Percentiles rank a stretch among this genome's conserved stretches.
phyloP scores from a whole-genome alignment of 805 yeast species.

The Metschnikowia drakensbergensis region DNA sequence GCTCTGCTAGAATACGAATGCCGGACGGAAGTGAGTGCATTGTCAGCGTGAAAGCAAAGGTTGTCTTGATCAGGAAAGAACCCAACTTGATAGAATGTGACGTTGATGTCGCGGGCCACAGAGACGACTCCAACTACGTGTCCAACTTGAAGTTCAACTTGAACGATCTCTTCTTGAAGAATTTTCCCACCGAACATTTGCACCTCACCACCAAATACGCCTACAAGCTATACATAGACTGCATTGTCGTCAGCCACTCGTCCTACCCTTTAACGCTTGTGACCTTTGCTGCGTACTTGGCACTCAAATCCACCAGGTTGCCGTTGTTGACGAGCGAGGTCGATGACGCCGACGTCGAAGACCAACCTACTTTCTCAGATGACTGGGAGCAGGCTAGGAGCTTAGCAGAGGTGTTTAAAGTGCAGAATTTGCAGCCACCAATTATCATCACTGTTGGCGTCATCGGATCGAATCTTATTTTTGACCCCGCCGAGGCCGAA shows the following conservation, averaged over 20 bases:
- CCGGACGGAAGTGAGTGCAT: conserved; percentile 93
- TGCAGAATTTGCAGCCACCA: conserved; percentile 58
- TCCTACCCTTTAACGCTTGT: conserved; percentile 79
- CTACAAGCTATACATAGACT: conserved; percentile 74
- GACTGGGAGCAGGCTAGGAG: conserved; percentile 66
- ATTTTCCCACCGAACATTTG: conserved; percentile 51
- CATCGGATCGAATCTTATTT: conserved; percentile 60
- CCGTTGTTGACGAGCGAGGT: conserved; percentile 70
- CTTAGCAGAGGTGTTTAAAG: conserved; percentile 35
- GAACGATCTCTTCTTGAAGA: conserved; percentile 47
- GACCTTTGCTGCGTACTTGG: conserved; percentile 77
- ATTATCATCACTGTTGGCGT: conserved; percentile 72
- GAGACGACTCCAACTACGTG: conserved; percentile 75
- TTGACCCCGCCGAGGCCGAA: conserved; percentile 89
- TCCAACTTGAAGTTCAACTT: conserved; percentile 60
- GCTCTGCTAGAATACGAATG: conserved; percentile 82
- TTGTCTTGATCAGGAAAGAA: conserved; percentile 44
- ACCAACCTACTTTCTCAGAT: conserved; percentile 86
- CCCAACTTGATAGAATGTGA: conserved; percentile 64
- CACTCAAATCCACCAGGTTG: conserved; percentile 70
- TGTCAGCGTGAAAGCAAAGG: conserved; percentile 85
- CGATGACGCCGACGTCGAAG: conserved; percentile 66
- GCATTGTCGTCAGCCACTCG: conserved; percentile 69
- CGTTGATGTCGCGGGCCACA: conserved; percentile 72
- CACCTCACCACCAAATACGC: conserved; percentile 70